Evolutionary conservation across 495 filamentous ascomycete species (phyloP), one percentile per base, ranked within the genome.

Genomic region (Venustampulla echinocandica): DNA sequence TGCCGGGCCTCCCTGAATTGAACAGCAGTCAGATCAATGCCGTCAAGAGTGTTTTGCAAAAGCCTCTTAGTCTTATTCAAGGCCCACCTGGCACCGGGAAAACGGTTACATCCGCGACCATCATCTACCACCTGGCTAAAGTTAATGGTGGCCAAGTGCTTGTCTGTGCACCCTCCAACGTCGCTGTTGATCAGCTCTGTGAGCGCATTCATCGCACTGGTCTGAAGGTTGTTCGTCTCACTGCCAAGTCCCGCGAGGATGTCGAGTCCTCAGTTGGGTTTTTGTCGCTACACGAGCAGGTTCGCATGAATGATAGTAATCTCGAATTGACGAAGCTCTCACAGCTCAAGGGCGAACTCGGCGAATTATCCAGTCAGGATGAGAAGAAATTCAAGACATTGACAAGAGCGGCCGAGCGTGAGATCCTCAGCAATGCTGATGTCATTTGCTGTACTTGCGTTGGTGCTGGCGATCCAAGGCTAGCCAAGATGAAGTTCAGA

Each of bases 391-490:
- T 90, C 71, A 97, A 96, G 67, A 82, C 90, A 61, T 73, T 97
- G 36, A 97, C 90, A 39, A 84, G 92, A 30, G 80, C 81, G 46
- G 92, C 92, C 17, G 92, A 99, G 67, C 84, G 92, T 10, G 92
- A 99, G 61, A 97, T 99, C 44, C 69, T 99, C 50, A 87, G 69
- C 64, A 95, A 94, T 43, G 92, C 92, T 1, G 92, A 99, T 68
- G 93, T 99, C 39, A 95, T 99, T 48, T 99, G 92, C 71, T 97
- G 93, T 66, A 99, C 92, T 50, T 99, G 92, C 57, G 92, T 99
- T 62, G 92, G 92, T 63, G 92, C 92, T 28, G 92, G 92, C 51
- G 92, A 99, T 64, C 92, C 92, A 47, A 84, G 92, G 53, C 77
- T 99, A 28, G 75, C 90, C 19, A 95, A 96, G 66, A 83, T 95